These are phyloP conservation scores for Dendrothele bispora DNA, from an alignment of 768 basidiomycete genomes.

Conservation along the genomic window DNA sequence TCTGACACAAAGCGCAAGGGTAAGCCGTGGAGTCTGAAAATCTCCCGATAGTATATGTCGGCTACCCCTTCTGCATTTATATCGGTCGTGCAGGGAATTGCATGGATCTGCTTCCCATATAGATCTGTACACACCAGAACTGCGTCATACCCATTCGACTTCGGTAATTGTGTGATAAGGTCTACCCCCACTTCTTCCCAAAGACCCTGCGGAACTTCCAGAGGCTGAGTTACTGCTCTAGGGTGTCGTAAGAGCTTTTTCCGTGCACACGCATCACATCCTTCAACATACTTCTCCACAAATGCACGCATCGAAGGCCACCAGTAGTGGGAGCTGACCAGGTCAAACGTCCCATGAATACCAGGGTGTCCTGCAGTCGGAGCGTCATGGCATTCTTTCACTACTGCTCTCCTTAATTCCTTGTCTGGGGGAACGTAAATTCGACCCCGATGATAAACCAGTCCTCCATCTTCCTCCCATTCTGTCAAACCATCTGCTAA, in stretches of 20 bases:
- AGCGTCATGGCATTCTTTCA: no score
- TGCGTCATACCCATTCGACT: constrained; percentile 11
- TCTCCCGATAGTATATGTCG: constrained; percentile 12
- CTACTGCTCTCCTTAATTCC: no score
- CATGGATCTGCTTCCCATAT: constrained; percentile 26
- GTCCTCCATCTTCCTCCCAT: no score
- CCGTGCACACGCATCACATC: constrained; percentile 22
- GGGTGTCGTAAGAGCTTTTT: constrained; percentile 2
- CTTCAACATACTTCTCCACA: constrained; percentile 23
- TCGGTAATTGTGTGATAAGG: constrained; percentile 23
- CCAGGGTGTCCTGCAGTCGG: no score
- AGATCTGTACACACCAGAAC: constrained; percentile 18
- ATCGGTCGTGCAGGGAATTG: constrained; percentile 18
- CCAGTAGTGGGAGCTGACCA: no score
- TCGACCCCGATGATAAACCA: no score
- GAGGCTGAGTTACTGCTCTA: not conserved
- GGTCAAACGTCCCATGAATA: no score
- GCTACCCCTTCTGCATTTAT: constrained; percentile 16
- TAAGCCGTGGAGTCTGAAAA: constrained; percentile 2
- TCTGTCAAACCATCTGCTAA: no score
- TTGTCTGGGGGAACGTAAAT: no score
- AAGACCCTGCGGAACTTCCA: constrained; percentile 8
- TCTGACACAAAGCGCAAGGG: not conserved
- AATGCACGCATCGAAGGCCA: constrained; percentile 23
- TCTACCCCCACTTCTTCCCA: constrained; percentile 22